phyloP scores from a whole-genome alignment of 163 green algal species.

The Scenedesmus sp. region DNA sequence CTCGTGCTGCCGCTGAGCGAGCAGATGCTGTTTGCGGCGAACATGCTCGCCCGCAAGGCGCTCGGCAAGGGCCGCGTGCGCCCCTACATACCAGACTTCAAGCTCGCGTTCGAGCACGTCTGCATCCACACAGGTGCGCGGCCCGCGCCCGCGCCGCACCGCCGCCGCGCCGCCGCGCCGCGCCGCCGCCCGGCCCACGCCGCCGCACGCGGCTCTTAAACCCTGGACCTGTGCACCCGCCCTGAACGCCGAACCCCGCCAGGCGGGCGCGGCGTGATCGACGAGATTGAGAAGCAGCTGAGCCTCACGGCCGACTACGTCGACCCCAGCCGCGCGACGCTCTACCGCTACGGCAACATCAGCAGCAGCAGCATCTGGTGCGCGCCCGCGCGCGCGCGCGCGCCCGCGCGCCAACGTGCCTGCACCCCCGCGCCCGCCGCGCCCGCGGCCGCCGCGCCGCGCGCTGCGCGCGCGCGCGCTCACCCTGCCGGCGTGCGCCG shows the following conservation, averaged over 20 bases:
- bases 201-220: not conserved
- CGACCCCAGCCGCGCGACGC: slow-evolving; percentile 78
- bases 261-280: slow-evolving; percentile 83
- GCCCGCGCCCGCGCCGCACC: no score
- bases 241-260: no score
- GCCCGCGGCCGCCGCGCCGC: no score
- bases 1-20: slow-evolving; percentile 88
- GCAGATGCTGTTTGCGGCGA: slow-evolving; percentile 91
- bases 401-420: no score
- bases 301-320: slow-evolving; percentile 64
- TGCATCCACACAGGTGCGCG: slow-evolving; percentile 91
- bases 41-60: slow-evolving; percentile 80
- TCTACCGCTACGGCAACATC: slow-evolving; percentile 90
- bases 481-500: no score
- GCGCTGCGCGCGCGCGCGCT: no score
- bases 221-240: no score
- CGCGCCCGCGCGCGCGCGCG: not conserved
- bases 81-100: slow-evolving; percentile 95
- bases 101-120: slow-evolving; percentile 94
- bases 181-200: no score
- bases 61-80: slow-evolving; percentile 49
- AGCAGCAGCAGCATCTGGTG: slow-evolving; percentile 91
- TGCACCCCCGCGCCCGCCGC: no score
- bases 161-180: no score
- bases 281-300: slow-evolving; percentile 95